Conservation (phyloP, 352 stramenopile species). For the Phytophthora nicotianae region DNA sequence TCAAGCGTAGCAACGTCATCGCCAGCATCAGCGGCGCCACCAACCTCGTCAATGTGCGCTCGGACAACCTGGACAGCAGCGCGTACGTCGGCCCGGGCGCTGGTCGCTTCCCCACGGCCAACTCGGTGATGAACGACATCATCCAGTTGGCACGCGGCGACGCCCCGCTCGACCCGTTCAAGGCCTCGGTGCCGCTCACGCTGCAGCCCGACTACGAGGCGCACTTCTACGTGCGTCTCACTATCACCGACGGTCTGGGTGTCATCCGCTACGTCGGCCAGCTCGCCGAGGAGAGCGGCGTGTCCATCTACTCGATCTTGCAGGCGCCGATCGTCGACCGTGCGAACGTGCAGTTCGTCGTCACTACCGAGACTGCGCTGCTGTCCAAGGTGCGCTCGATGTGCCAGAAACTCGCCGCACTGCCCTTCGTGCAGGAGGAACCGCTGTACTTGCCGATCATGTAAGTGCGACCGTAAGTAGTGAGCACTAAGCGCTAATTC, state of each 20-base stretch:
- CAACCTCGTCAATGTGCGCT: constrained; percentile 93
- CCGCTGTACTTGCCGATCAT: constrained; percentile 85
- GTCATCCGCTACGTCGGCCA: constrained; percentile 95
- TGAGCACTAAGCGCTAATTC: constrained; percentile 21
- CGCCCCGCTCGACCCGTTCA: constrained; percentile 87
- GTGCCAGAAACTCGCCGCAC: constrained; percentile 86
- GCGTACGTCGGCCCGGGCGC: constrained; percentile 94
- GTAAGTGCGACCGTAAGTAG: constrained; percentile 28
- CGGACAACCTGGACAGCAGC: constrained; percentile 89
- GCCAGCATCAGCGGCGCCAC: constrained; percentile 86
- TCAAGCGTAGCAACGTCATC: constrained; percentile 91
- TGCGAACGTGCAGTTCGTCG: constrained; percentile 95
- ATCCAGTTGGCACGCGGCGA: constrained; percentile 91
- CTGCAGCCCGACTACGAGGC: constrained; percentile 93
- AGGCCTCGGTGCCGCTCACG: constrained; percentile 52
- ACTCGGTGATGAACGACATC: constrained; percentile 96
- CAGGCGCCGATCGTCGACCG: constrained; percentile 94
- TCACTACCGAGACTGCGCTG: constrained; percentile 94
- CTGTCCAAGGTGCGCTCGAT: constrained; percentile 91
- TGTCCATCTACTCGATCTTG: constrained; percentile 98
- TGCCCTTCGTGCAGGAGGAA: constrained; percentile 86
- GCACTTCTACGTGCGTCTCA: constrained; percentile 96
- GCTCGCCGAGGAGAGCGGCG: constrained; percentile 93
- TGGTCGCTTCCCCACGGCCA: constrained; percentile 95
- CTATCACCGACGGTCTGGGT: constrained; percentile 92